Base-by-base conservation (phyloP, 805 yeast species). In the Candida stauntonica region DNA sequence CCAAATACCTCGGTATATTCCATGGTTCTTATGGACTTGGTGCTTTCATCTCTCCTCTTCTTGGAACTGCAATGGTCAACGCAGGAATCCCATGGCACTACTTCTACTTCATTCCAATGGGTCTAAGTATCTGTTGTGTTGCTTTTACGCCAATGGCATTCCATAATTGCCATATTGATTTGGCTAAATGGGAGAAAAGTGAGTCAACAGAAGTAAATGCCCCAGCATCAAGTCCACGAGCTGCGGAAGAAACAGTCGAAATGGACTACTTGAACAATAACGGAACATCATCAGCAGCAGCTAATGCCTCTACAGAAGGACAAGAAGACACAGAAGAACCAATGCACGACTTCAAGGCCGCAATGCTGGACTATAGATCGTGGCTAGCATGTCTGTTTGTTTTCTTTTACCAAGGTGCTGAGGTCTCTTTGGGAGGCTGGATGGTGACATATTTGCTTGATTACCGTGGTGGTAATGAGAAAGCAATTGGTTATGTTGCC, bases 21-120 rank as follows among this genome's bases (percentile, higher is more conserved):
- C 86, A 80, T 56, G 86, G 81, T 0, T 50, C 62, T 6, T 81
- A 79, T 53, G 87, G 87, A 2, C 26, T 75, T 3, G 86, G 86
- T 9, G 86, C 86, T 3, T 70, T 79, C 4, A 39, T 76, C 2
- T 68, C 82, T 3, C 86, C 87, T 2, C 53, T 79, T 29, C 59
- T 77, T 23, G 79, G 78, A 3, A 77, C 83, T 0, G 59, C 69
- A 1, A 64, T 80, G 69, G 68, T 75, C 14, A 63, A 68, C 31
- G 45, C 54, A 0, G 78, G 77, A 3, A 77, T 76, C 4, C 53
- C 49, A 38, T 81, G 86, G 86, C 64, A 75, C 51, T 65, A 52
- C 41, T 75, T 62, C 56, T 81, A 77, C 49, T 57, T 70, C n/a
- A 65, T 79, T n/a, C 55, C 77, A 29, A 54, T 77, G 15, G 77